Base-by-base conservation (phyloP, 306 rosid genomes). In the Datisca glomerata region DNA sequence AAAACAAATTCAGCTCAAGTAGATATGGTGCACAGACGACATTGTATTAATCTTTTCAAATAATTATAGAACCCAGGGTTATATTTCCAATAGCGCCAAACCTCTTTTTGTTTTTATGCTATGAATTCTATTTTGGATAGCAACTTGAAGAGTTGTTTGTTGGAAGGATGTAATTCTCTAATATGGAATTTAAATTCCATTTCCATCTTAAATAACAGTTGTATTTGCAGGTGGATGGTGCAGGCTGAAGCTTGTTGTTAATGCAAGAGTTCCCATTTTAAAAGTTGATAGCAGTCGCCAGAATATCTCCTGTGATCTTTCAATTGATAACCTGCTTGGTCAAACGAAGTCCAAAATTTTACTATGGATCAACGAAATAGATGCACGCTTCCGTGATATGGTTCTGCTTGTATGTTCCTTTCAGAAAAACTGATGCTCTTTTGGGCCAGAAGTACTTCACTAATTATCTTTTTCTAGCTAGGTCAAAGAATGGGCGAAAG, bases 401-500 rank as follows among this genome's bases (percentile, higher is more conserved):
- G 79, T 89, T 67, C 70, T 89, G 57, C 70, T 89, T 79, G 98
- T 89, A 89, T 15, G 33, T 45, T 60, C 59, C n/a, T 56, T 56
- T 58, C 24, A 61, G 66, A 51, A 24, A 5, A 7, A 53, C n/a
- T 29, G 19, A 19, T 29, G 37, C 31, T 50, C 14, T 55, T 51
- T 10, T 47, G 43, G 29, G 18, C 48, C 38, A 39, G 50, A 56
- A 50, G 41, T 64, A 34, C 49, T 55, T 51, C 43, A 31, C 43
- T 44, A 48, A 62, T 61, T 41, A 53, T 51, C 56, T 56, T 78
- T 28, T 48, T 70, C 78, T 70, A 89, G 98, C 78, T 70, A 89
- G 98, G 93, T 89, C 37, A 89, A 89, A 70, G 86, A 89, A 68
- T 87, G 97, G 97, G 97, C 94, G 18, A 87, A 79, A 79, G 67